These are phyloP conservation scores for Fraxinus quadrangulata DNA, from an alignment of 257 asterid genomes.

Conservation along the genomic window DNA sequence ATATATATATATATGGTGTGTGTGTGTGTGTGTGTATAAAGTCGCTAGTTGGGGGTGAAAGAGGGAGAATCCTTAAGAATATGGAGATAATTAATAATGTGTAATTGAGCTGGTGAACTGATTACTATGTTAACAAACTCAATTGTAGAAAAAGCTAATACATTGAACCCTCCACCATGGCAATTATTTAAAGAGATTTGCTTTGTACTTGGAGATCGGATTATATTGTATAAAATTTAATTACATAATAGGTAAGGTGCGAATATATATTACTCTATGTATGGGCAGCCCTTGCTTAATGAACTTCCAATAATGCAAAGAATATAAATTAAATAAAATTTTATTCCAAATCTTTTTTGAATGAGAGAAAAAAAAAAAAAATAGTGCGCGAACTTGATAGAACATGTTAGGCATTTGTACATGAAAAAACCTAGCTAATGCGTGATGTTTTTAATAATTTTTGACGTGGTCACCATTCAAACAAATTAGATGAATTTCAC, in stretches of 20 bases:
- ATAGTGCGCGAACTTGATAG: neutral
- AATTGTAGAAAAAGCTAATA: constrained; percentile 23
- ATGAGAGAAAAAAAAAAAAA: too few species aligned
- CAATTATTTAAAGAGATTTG: constrained; percentile 35
- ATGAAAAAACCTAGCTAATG: neutral
- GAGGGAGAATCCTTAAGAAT: neutral
- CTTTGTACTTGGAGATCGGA: constrained; percentile 29
- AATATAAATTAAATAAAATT: too few species aligned
- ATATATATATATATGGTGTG: too few species aligned
- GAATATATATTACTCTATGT: too few species aligned
- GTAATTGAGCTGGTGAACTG: constrained; percentile 26
- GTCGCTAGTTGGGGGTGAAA: neutral
- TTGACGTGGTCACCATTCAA: neutral
- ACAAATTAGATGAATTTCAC: too few species aligned
- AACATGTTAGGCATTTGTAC: neutral
- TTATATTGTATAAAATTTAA: constrained; percentile 9
- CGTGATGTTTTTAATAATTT: too few species aligned
- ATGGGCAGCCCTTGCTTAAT: neutral
- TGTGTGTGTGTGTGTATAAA: too few species aligned
- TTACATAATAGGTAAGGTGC: constrained; percentile 3
- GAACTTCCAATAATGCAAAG: neutral
- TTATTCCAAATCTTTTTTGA: neutral
- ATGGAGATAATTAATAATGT: constrained; percentile 7
- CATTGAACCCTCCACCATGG: constrained; percentile 34
- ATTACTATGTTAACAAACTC: neutral